A percentile compares a stretch with the other conserved stretches of the same genome.
phyloP scores from a whole-genome alignment of 2,329 filamentous ascomycete species.

The Juglanconis oblonga region DNA sequence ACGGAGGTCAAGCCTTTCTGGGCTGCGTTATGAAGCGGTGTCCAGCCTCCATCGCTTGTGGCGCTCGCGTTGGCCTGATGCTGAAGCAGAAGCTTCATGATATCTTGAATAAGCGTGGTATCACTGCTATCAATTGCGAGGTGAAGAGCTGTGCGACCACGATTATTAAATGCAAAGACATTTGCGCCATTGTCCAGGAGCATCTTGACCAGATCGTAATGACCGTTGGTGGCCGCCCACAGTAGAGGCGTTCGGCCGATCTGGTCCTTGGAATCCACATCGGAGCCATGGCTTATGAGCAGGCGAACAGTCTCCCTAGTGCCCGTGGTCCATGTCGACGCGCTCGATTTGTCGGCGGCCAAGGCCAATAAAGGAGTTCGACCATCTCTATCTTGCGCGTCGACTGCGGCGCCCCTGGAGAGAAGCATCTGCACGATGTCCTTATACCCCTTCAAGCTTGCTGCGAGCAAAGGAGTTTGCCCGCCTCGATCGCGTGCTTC shows the following conservation, averaged over 20 bases:
- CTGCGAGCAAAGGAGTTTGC: constrained; percentile 36
- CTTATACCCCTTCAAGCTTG: constrained; percentile 32
- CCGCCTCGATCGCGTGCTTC: constrained; percentile 29
- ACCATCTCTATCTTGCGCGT: constrained; percentile 34
- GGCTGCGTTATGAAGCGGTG: constrained; percentile 39
- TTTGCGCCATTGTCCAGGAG: constrained; percentile 35
- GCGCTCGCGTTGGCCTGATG: constrained; percentile 30
- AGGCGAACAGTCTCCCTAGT: constrained; percentile 35
- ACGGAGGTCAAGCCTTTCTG: constrained; percentile 32
- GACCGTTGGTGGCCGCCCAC: constrained; percentile 58
- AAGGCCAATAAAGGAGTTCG: constrained; percentile 35
- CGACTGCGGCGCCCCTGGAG: constrained; percentile 29
- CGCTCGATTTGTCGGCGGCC: constrained; percentile 33
- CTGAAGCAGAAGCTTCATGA: constrained; percentile 34
- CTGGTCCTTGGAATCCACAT: constrained; percentile 39
- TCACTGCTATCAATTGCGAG: constrained; percentile 44
- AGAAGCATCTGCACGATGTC: constrained; percentile 31
- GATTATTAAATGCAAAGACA: constrained; percentile 40
- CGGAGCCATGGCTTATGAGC: constrained; percentile 32
- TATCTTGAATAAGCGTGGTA: constrained; percentile 23
- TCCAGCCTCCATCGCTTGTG: constrained; percentile 38
- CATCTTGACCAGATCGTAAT: constrained; percentile 38
- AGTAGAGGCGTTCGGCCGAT: constrained; percentile 53
- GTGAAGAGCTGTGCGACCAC: constrained; percentile 46
- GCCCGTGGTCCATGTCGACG: constrained; percentile 32